Evolutionary conservation across 495 filamentous ascomycete species (phyloP).

Genomic region (Neurospora discreta): DNA sequence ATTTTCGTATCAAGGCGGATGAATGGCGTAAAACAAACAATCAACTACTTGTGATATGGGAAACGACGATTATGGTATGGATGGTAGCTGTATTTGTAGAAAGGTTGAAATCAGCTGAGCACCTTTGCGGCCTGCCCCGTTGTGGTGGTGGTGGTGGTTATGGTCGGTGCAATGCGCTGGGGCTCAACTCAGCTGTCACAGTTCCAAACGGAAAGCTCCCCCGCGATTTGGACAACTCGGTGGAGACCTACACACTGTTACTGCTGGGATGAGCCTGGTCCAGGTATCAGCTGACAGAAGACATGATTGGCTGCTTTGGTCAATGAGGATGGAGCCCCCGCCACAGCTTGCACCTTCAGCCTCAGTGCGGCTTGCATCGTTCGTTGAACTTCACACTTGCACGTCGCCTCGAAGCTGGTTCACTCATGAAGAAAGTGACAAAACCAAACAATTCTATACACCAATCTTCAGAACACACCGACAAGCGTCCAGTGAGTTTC

Average conservation of each 20-base stretch:
- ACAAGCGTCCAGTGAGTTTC: neutral
- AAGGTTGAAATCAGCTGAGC: neutral
- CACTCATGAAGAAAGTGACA: neutral
- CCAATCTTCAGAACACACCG: neutral
- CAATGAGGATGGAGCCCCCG: neutral
- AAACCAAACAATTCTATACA: neutral
- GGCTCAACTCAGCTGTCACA: neutral
- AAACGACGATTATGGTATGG: neutral
- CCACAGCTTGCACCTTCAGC: neutral
- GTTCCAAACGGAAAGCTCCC: constrained; percentile 5
- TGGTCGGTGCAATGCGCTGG: neutral
- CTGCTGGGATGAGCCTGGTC: neutral
- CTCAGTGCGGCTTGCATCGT: neutral
- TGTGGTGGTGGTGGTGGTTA: neutral
- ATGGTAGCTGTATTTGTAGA: neutral
- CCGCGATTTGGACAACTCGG: constrained; percentile 4
- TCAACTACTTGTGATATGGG: neutral
- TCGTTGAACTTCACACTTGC: neutral
- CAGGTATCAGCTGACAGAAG: neutral
- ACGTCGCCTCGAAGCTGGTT: neutral
- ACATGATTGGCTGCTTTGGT: neutral
- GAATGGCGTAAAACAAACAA: neutral
- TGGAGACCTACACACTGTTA: neutral
- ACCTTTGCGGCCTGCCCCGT: neutral
- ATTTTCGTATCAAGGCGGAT: neutral